Evolutionary conservation across 768 basidiomycete genomes (phyloP).

Genomic region (Termitomyces sp.): DNA sequence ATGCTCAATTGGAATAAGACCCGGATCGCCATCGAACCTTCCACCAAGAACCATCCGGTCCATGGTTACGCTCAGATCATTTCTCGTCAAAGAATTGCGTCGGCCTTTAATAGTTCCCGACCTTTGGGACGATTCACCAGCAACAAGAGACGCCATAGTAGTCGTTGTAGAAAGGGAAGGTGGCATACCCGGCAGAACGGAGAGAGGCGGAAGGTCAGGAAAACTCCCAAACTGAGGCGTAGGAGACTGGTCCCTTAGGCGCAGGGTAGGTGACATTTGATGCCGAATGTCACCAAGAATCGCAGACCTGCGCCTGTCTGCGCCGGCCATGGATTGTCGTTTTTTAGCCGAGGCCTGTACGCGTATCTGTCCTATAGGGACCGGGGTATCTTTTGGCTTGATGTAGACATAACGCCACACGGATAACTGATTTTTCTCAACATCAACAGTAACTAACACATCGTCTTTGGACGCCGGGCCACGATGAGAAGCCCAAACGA

Average conservation of each 20-base stretch:
- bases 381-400: constrained; percentile 51
- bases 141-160: constrained; percentile 45
- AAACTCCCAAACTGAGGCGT: constrained; percentile 30
- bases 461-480: constrained; percentile 37
- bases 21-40: constrained; percentile 36
- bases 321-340: constrained; percentile 32
- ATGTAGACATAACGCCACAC: constrained; percentile 73
- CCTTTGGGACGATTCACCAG: constrained; percentile 28
- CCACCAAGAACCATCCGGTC: constrained; percentile 66
- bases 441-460: constrained; percentile 55
- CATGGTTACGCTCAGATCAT: constrained; percentile 55
- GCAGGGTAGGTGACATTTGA: constrained; percentile 32
- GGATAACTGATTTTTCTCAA: constrained; percentile 46
- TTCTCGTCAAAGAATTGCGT: constrained; percentile 44
- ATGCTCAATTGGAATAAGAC: constrained; percentile 42
- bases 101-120: constrained; percentile 26
- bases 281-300: constrained; percentile 31
- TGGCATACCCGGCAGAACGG: constrained; percentile 48
- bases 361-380: constrained; percentile 27
- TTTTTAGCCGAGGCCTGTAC: constrained; percentile 27
- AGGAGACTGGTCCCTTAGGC: constrained; percentile 29
- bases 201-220: constrained; percentile 38
- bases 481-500: constrained; percentile 54
- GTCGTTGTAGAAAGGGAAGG: constrained; percentile 47
- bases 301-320: constrained; percentile 32